A percentile compares a stretch with the other conserved stretches of the same genome.
Evolutionary conservation across 1,284 basidiomycete genomes (phyloP).

Genomic region (Cystobasidium slooffiae): DNA sequence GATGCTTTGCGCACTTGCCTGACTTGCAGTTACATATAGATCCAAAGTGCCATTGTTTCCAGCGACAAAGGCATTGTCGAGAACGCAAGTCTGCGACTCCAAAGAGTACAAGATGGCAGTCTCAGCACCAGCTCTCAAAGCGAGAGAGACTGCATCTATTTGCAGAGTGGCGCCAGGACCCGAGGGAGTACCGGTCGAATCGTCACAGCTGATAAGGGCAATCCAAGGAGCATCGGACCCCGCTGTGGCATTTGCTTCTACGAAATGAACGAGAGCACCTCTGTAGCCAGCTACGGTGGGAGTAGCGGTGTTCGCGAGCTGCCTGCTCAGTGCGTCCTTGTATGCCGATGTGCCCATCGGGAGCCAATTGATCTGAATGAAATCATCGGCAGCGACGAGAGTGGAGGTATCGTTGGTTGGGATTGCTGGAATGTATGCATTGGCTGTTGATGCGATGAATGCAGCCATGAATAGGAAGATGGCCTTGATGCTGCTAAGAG

Average conservation of each 20-base stretch:
- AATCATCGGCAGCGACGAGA: slow-evolving; percentile 45
- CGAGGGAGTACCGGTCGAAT: slow-evolving; percentile 64
- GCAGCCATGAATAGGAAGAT: not conserved
- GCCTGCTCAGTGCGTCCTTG: slow-evolving; percentile 22
- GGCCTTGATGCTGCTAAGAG: not conserved
- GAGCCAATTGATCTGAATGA: slow-evolving; percentile 48
- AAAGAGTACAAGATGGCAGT: slow-evolving; percentile 63
- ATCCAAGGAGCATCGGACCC: slow-evolving; percentile 78
- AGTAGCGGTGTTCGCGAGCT: slow-evolving; percentile 43
- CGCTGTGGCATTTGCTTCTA: slow-evolving; percentile 48
- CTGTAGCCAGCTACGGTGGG: slow-evolving; percentile 43
- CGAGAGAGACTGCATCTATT: slow-evolving; percentile 76
- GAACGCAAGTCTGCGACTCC: slow-evolving; percentile 65
- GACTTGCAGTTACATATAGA: slow-evolving; percentile 63
- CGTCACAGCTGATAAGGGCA: slow-evolving; percentile 82
- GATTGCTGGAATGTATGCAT: slow-evolving; percentile 47
- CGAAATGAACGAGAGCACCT: slow-evolving; percentile 54
- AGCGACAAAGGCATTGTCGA: slow-evolving; percentile 65
- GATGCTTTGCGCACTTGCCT: slow-evolving; percentile 22
- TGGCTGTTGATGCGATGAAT: not conserved
- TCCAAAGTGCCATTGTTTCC: slow-evolving; percentile 65
- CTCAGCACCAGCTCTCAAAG: slow-evolving; percentile 73
- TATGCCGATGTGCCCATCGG: slow-evolving; percentile 47
- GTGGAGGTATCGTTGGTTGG: slow-evolving; percentile 48
- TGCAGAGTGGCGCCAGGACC: slow-evolving; percentile 47